Evolutionary conservation across 1,284 basidiomycete species (phyloP).

Genomic region (Moesziomyces sp.): DNA sequence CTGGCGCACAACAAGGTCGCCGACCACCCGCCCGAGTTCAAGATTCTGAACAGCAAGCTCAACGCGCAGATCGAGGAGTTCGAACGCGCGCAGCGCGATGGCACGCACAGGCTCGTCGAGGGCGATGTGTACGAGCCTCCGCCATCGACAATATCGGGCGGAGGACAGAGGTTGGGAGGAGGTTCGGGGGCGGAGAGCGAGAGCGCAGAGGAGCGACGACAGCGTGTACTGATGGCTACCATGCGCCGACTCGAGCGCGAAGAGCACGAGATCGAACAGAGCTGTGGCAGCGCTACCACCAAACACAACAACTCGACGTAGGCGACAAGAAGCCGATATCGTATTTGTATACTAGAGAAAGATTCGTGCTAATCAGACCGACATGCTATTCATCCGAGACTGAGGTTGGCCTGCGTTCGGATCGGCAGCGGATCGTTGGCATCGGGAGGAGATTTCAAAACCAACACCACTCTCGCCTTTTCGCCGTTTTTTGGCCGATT

Average conservation of each 20-base stretch:
- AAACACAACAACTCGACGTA: background rate
- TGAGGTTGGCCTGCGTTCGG: too few relatives aligned
- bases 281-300: constrained; percentile 32
- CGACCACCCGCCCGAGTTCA: constrained; percentile 63
- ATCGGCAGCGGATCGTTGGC: too few relatives aligned
- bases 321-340: too few relatives aligned
- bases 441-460: too few relatives aligned
- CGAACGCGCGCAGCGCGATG: constrained; percentile 30
- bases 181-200: background rate
- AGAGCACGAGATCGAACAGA: constrained; percentile 44
- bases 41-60: constrained; percentile 59
- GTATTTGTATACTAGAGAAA: too few relatives aligned
- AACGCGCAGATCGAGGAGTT: constrained; percentile 60
- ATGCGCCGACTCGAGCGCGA: constrained; percentile 49
- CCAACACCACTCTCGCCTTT: too few relatives aligned
- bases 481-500: too few relatives aligned
- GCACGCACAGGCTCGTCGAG: constrained; percentile 33
- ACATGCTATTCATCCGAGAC: too few relatives aligned
- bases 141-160: background rate
- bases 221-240: constrained; percentile 44
- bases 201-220: constrained; percentile 36
- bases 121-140: constrained; percentile 49
- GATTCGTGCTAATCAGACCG: too few relatives aligned
- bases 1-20: constrained; percentile 59
- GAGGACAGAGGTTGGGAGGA: constrained; percentile 18